Evolutionary conservation across 306 rosid species (phyloP).

Genomic region (Lathyrus aphaca): DNA sequence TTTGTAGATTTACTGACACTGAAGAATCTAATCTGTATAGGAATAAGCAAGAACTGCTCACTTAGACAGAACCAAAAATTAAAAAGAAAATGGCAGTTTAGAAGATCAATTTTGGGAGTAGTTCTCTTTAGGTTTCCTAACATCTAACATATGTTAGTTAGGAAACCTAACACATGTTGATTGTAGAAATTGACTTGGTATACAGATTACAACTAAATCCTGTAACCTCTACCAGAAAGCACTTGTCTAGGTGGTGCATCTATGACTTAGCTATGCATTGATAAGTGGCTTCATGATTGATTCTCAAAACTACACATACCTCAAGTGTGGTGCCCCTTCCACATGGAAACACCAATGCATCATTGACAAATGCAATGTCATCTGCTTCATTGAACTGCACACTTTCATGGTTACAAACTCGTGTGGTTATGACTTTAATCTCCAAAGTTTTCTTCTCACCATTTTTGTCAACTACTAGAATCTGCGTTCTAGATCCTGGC

Average conservation of each 20-base stretch:
- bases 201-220: conserved; percentile 14
- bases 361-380: conserved; percentile 56
- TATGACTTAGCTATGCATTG: conserved; percentile 14
- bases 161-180: background rate
- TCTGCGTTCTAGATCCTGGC: conserved; percentile 91
- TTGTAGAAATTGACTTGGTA: background rate
- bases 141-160: too few species aligned
- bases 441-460: conserved; percentile 58
- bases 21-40: conserved; percentile 6
- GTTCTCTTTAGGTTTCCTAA: background rate
- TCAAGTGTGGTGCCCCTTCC: conserved; percentile 68
- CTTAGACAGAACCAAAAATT: background rate
- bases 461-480: conserved; percentile 53
- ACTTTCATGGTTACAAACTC: conserved; percentile 51
- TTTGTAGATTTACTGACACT: background rate
- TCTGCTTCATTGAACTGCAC: conserved; percentile 50
- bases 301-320: conserved; percentile 51
- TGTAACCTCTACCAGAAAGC: conserved; percentile 15
- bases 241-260: conserved; percentile 21
- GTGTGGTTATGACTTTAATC: conserved; percentile 77
- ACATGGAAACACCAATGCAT: conserved; percentile 73
- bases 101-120: background rate
- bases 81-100: conserved; percentile 12
- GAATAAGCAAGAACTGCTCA: conserved; percentile 28
- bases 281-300: conserved; percentile 21